These are phyloP conservation scores for Selenicereus undatus DNA, from an alignment of 148 eudicot species.

Conservation along the genomic window DNA sequence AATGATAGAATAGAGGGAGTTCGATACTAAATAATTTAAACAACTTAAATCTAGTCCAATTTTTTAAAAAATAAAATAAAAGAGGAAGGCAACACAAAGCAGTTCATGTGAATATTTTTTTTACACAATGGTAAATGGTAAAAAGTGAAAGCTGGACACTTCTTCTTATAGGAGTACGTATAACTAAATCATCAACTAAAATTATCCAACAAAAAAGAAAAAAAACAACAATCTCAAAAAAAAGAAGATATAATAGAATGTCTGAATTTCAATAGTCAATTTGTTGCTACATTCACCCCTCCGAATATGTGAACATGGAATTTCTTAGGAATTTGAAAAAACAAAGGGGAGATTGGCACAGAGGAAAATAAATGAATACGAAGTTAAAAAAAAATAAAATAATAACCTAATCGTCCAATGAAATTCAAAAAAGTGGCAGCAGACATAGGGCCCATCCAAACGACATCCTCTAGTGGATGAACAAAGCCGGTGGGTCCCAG, in stretches of 20 bases:
- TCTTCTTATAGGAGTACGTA: no score
- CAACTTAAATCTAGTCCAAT: not conserved
- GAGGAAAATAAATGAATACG: not conserved
- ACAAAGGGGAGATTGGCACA: not conserved
- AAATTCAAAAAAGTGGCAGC: not conserved
- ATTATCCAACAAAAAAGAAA: no score
- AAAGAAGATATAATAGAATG: no score
- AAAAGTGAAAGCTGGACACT: no score
- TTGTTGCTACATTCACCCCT: no score
- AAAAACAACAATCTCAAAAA: no score
- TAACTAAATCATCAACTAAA: no score
- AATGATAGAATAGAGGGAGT: not conserved
- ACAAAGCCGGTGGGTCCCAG: conserved; percentile 9
- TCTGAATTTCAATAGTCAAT: no score
- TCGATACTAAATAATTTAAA: not conserved
- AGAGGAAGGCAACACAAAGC: not conserved
- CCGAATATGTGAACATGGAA: not conserved
- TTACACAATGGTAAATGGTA: no score
- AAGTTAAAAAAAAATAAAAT: no score
- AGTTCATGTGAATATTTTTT: not conserved
- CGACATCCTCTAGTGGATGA: not conserved
- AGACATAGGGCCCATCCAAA: not conserved
- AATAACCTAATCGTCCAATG: not conserved
- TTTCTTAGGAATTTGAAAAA: not conserved
- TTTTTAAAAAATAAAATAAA: not conserved